Evolutionary conservation across 768 basidiomycete species (phyloP).

Genomic region (Neoboletus magnificus): DNA sequence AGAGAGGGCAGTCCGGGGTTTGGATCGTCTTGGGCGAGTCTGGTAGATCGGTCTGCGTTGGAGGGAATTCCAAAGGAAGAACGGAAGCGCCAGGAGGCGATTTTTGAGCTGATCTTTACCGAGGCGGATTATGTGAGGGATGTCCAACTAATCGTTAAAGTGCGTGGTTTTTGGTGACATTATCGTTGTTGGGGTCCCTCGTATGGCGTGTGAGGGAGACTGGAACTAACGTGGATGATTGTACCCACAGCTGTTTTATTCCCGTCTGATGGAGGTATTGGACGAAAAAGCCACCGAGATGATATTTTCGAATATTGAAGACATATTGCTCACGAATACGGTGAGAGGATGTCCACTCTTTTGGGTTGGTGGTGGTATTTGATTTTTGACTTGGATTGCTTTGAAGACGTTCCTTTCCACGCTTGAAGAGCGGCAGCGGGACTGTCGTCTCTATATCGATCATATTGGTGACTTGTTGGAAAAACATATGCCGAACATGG

Average conservation of each 20-base stretch:
- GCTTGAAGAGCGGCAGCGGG: constrained; percentile 88
- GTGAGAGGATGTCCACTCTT: constrained; percentile 38
- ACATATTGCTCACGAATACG: constrained; percentile 85
- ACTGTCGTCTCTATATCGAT: constrained; percentile 89
- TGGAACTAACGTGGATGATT: background rate
- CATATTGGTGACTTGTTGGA: constrained; percentile 82
- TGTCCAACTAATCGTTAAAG: constrained; percentile 89
- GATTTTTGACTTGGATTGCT: background rate
- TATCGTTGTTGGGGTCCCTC: no score
- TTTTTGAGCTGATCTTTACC: constrained; percentile 92
- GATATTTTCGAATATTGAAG: constrained; percentile 92
- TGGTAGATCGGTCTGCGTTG: constrained; percentile 81
- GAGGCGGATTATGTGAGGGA: constrained; percentile 89
- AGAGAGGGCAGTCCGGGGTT: constrained; percentile 60
- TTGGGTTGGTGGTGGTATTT: background rate
- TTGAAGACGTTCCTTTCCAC: constrained; percentile 75
- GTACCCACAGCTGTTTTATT: constrained; percentile 71
- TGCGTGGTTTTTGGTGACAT: constrained; percentile 31
- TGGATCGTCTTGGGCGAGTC: constrained; percentile 83
- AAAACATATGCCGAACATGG: constrained; percentile 72
- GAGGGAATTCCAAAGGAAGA: constrained; percentile 77
- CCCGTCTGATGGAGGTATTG: constrained; percentile 66
- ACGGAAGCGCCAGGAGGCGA: constrained; percentile 88
- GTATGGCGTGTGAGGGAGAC: background rate
- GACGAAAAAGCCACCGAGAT: constrained; percentile 74